Conservation (phyloP, 2,329 filamentous ascomycete species). For the Apiospora arundinis region DNA sequence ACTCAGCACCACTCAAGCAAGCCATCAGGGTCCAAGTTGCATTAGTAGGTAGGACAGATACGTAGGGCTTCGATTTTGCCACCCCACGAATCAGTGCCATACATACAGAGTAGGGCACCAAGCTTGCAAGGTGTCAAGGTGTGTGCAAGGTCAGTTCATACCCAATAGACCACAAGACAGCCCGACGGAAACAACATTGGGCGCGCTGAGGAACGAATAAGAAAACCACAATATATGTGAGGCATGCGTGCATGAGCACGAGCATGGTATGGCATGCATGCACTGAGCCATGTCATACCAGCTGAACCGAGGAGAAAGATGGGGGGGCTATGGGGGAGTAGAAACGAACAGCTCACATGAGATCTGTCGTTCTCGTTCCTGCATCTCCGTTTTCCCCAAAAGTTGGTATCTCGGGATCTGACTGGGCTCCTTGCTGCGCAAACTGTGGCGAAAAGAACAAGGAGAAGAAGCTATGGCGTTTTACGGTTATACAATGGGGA, state of each 20-base stretch:
- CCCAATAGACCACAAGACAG: neutral
- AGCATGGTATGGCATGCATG: neutral
- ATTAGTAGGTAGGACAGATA: neutral
- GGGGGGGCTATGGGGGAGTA: neutral
- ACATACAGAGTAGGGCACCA: neutral
- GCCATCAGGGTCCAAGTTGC: neutral
- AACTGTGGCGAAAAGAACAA: neutral
- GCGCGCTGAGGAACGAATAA: neutral
- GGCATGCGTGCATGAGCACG: neutral
- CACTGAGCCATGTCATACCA: neutral
- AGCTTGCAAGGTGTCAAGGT: too few relatives aligned
- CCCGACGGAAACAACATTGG: neutral
- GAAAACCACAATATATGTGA: neutral
- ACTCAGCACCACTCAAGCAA: too few relatives aligned
- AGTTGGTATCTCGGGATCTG: neutral
- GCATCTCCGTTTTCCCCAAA: neutral
- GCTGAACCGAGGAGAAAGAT: neutral
- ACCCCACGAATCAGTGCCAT: neutral
- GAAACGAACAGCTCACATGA: neutral
- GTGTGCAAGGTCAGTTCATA: neutral
- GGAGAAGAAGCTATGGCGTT: neutral
- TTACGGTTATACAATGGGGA: neutral
- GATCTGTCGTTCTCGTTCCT: constrained; percentile 18
- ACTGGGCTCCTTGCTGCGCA: neutral
- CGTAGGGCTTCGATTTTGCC: constrained; percentile 7